Base-by-base conservation (phyloP, 106 monocot genomes). In the Dactylorhiza incarnata region DNA sequence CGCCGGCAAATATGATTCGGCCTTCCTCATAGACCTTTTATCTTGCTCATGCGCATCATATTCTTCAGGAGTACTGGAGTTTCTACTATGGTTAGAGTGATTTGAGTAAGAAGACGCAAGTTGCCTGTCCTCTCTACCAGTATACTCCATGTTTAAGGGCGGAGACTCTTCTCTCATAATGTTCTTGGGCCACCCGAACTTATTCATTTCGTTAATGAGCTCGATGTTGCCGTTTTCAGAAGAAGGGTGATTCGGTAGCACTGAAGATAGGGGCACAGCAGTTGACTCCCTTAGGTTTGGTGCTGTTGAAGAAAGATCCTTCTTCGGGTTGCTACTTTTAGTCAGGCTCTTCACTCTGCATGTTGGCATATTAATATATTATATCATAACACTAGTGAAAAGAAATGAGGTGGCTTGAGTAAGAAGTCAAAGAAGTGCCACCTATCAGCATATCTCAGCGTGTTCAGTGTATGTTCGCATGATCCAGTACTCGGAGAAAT, bases 361-460 rank as follows among this genome's bases (percentile, higher is more conserved):
- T 4, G 29, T 20, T 65, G 12, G 26, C 11, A 63, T 11, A 65
- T 65, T 10, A 13, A 65, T 45, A 47, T 49, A 68, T 24, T 45
- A 78, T 24, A 73, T 45, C 12, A 37, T 37, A 45, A 45, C 53
- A 56, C 22, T 47, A 54, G 45, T 15, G 47, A 44, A 73, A 25
- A 68, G 10, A 10, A 8, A 46, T 74, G 25, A 50, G 24, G 49
- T 59, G 14, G 16, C 26, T 26, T 51, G 37, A 23, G 19, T 25
- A 43, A 17, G 43, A 55, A 77, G 16, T 23, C 6, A 26, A 67
- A 15, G 68, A 12, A 15, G 13, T 10, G 26, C 20, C 26, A 96
- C 95, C 95, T 93, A 54, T 96, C 95, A 37, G 95, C 95, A 84
- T 96, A 96, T 96, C 95, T 86, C 79, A 96, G 83, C 14, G 95